Conservation (phyloP, 1,284 basidiomycete genomes). For the Ganoderma leucocontextum region DNA sequence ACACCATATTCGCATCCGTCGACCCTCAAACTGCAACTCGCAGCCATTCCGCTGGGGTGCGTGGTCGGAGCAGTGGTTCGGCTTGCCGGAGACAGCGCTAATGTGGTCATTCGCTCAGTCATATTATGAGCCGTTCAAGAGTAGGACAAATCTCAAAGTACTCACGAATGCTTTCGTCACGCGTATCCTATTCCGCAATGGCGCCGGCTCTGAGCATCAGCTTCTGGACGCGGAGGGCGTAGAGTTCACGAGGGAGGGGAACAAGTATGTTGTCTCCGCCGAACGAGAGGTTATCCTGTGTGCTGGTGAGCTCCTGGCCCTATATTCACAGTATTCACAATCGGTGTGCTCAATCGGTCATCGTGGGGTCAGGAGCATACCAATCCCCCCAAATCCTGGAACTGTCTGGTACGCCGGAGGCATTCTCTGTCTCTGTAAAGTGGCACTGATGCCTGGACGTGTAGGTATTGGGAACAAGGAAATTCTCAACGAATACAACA, state of each 20-base stretch:
- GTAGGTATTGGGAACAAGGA: slow-evolving; percentile 39
- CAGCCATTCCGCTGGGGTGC: slow-evolving; percentile 23
- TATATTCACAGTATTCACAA: not conserved
- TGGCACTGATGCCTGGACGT: not conserved
- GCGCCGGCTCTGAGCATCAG: not conserved
- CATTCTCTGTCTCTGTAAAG: not conserved
- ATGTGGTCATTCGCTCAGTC: slow-evolving; percentile 7
- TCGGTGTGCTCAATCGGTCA: not conserved
- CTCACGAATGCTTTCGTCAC: slow-evolving; percentile 27
- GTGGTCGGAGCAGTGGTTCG: not conserved
- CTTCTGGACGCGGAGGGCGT: slow-evolving; percentile 60
- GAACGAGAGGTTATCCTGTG: slow-evolving; percentile 38
- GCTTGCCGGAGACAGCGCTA: not conserved
- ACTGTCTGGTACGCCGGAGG: slow-evolving; percentile 46
- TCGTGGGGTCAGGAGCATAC: slow-evolving; percentile 28
- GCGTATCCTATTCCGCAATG: slow-evolving; percentile 17
- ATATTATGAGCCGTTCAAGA: slow-evolving; percentile 19
- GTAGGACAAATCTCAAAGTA: slow-evolving; percentile 27
- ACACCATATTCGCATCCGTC: slow-evolving; percentile 17
- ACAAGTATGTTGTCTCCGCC: slow-evolving; percentile 30
- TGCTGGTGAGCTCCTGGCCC: slow-evolving; percentile 31
- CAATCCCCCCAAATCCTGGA: slow-evolving; percentile 48
- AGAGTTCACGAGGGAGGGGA: slow-evolving; percentile 35
- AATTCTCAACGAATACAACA: slow-evolving; percentile 49
- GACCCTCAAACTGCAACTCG: slow-evolving; percentile 18